phyloP scores from a whole-genome alignment of 2,329 filamentous ascomycete genomes.

The Cladosporium sp. region DNA sequence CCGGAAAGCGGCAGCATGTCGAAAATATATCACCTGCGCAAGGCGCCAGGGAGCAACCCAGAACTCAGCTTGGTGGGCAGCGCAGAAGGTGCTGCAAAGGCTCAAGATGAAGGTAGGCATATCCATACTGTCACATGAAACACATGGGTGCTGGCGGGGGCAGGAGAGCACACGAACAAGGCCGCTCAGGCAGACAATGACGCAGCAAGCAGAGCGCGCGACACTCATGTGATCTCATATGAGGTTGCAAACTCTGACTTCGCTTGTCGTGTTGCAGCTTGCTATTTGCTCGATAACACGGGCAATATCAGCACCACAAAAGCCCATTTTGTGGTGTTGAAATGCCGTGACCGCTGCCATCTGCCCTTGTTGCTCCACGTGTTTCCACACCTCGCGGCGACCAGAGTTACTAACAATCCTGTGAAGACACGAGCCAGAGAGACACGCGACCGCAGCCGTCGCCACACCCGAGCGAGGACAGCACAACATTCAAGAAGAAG shows the following conservation, averaged over 20 bases:
- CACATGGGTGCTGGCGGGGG: background rate
- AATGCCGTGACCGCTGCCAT: background rate
- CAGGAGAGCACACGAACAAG: background rate
- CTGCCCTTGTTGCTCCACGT: background rate
- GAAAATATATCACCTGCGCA: slow-evolving; percentile 38
- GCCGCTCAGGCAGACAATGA: background rate
- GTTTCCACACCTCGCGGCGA: background rate
- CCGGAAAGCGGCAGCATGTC: slow-evolving; percentile 30
- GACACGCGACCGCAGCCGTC: slow-evolving; percentile 22
- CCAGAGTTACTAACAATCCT: background rate
- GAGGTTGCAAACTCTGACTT: background rate
- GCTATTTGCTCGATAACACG: background rate
- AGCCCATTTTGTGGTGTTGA: background rate
- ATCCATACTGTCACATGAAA: slow-evolving; percentile 1
- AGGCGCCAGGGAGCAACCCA: slow-evolving; percentile 45
- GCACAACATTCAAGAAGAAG: slow-evolving; percentile 21
- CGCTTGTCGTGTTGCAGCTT: background rate
- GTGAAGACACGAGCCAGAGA: background rate
- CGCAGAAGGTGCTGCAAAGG: slow-evolving; percentile 25
- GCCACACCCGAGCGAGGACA: slow-evolving; percentile 26
- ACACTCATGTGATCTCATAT: slow-evolving; percentile 7
- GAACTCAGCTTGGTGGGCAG: slow-evolving; percentile 38
- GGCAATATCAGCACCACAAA: background rate
- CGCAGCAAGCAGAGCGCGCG: background rate
- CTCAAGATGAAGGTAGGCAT: slow-evolving; percentile 23